These are phyloP conservation scores for Carex scoparia DNA, from an alignment of 176 grass and related monocot species.

Conservation along the genomic window DNA sequence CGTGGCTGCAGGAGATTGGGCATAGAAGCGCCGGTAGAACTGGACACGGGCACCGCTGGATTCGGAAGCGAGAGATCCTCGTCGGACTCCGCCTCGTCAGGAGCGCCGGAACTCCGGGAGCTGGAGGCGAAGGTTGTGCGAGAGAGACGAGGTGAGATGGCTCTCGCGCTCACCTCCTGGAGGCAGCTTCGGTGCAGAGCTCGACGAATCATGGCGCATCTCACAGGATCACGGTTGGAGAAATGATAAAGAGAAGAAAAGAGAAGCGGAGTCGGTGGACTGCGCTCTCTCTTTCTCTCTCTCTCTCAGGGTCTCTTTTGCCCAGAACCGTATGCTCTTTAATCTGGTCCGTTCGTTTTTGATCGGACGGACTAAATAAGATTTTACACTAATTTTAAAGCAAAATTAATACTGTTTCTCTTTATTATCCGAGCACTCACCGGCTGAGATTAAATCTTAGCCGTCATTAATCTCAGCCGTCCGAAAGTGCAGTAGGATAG, in stretches of 20 bases:
- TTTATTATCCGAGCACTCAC: too few relatives aligned
- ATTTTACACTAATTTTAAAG: too few relatives aligned
- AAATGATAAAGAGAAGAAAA: background rate
- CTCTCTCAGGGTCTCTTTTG: too few relatives aligned
- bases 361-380: too few relatives aligned
- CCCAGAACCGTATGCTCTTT: too few relatives aligned
- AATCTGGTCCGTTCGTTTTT: too few relatives aligned
- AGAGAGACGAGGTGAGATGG: background rate
- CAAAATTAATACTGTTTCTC: too few relatives aligned
- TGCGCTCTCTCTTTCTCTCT: background rate
- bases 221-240: background rate
- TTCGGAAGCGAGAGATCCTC: slow-evolving; percentile 29
- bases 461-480: too few relatives aligned
- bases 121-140: slow-evolving; percentile 6
- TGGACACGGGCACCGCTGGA: background rate
- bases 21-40: background rate
- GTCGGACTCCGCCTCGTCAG: slow-evolving; percentile 24
- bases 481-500: too few relatives aligned
- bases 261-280: background rate
- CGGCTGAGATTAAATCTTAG: too few relatives aligned
- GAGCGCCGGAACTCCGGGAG: background rate
- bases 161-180: background rate
- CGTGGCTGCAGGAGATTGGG: slow-evolving; percentile 77
- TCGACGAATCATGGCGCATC: slow-evolving; percentile 38
- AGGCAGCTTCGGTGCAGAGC: slow-evolving; percentile 18